Conservation (phyloP, 306 rosid species). For the Gillenia trifoliata region DNA sequence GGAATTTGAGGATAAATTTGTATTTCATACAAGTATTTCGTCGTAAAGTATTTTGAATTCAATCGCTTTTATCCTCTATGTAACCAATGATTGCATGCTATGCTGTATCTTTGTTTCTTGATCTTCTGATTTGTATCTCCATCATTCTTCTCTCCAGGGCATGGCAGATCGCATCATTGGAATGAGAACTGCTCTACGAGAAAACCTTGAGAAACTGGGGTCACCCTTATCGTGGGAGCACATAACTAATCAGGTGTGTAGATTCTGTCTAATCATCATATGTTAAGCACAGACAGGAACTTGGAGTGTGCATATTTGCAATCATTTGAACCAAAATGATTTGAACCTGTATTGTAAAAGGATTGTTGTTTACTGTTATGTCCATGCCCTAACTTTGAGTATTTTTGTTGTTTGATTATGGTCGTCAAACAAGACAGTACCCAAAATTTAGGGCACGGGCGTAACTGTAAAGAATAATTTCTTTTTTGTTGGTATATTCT, state of each 20-base stretch:
- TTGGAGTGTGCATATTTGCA: background rate
- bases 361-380: background rate
- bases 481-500: background rate
- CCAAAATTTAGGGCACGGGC: background rate
- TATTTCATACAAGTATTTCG: background rate
- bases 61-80: background rate
- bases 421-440: background rate
- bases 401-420: background rate
- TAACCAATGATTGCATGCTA: background rate
- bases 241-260: slow-evolving; percentile 68
- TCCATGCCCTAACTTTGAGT: background rate
- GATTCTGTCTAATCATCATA: background rate
- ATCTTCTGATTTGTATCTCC: background rate
- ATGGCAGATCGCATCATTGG: slow-evolving; percentile 97
- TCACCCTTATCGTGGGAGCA: slow-evolving; percentile 85
- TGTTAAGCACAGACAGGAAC: no score
- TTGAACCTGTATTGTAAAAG: background rate
- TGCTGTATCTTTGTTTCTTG: background rate
- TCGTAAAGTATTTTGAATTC: background rate
- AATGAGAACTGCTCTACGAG: slow-evolving; percentile 67
- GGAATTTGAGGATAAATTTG: background rate
- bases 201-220: slow-evolving; percentile 66
- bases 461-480: background rate
- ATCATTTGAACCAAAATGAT: no score
- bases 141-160: slow-evolving; percentile 37